Evolutionary conservation across 1,139 yeast genomes (phyloP), one percentile per base, ranked within the genome.

Genomic region (Pneumocystis carinii): DNA sequence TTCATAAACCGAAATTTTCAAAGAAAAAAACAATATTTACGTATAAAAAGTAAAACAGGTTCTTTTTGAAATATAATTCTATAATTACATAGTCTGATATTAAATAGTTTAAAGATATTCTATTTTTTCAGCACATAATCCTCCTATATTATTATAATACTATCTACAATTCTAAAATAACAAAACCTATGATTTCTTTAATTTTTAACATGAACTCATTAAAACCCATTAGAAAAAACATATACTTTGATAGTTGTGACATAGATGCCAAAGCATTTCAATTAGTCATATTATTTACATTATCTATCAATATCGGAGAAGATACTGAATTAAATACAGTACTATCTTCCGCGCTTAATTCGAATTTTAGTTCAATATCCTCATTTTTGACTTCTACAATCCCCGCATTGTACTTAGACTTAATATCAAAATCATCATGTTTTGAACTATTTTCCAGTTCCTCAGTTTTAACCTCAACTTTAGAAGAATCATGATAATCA

Each of bases 401-500:
- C 2, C 36, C 17, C 3, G 10, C 41, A 29, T 53, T n/a, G 10
- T 53, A n/a, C n/a, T 41, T 15, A 32, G n/a, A 15, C 17, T 59
- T 32, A 5, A 41, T 7, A 27, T n/a, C 6, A 14, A 17, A 32
- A 6, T 35, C 35, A 29, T 41, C 27, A 8, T 41, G 27, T 41
- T 48, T 15, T 19, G n/a, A 48, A 48, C 1, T 24, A 48, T 48
- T 10, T 7, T 41, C 60, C 8, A 27, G 17, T 29, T 32, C 27
- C 29, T 42, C 32, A 53, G 15, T 29, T 7, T 59, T 36, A n/a
- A 15, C 15, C 3, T 15, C 36, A n/a, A 29, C 42, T 7, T 32
- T 8, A 27, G 61, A 48, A 38, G 59, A 59, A 39, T 65, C 65
- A 14, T 29, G 59, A 24, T 41, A 62, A 29, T 66, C 66, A 35